Evolutionary conservation across 495 filamentous ascomycete species (phyloP).

Genomic region (Penicillium roqueforti): DNA sequence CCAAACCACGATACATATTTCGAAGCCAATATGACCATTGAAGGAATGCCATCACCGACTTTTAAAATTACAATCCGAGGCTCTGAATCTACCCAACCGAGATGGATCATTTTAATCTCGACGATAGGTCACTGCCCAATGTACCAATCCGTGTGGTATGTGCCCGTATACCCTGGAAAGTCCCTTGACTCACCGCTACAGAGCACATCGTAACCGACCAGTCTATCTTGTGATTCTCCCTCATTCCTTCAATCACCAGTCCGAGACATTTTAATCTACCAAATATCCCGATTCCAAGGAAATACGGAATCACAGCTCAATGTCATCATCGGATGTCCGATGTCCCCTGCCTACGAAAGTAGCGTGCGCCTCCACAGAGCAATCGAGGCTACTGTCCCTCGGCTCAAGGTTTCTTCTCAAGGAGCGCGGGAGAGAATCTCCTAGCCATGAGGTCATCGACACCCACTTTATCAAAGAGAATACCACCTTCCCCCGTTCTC

Average conservation of each 20-base stretch:
- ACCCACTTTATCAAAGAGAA: constrained; percentile 14
- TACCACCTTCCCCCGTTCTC: constrained; percentile 16
- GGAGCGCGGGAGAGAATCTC: constrained; percentile 13
- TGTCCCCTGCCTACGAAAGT: constrained; percentile 5
- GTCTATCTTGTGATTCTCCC: constrained; percentile 8
- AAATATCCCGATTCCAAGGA: not conserved
- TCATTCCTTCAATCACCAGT: not conserved
- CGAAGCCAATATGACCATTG: not conserved
- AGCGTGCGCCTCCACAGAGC: not conserved
- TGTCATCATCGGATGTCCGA: constrained; percentile 1
- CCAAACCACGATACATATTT: not conserved
- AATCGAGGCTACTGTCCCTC: not conserved
- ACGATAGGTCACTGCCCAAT: not conserved
- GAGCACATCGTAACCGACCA: not conserved
- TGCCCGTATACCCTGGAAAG: not conserved
- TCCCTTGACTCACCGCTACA: no score
- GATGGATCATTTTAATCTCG: not conserved
- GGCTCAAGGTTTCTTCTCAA: constrained; percentile 12
- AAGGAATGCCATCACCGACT: not conserved
- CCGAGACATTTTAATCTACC: not conserved
- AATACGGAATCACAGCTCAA: constrained; percentile 1
- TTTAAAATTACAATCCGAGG: not conserved
- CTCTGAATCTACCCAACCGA: not conserved
- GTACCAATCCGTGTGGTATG: not conserved
- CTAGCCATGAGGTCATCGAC: constrained; percentile 14